Percentiles rank a stretch among this genome's conserved stretches.
These are phyloP conservation scores for Typha latifolia DNA, from an alignment of 176 grass and related monocot genomes.

Conservation along the genomic window DNA sequence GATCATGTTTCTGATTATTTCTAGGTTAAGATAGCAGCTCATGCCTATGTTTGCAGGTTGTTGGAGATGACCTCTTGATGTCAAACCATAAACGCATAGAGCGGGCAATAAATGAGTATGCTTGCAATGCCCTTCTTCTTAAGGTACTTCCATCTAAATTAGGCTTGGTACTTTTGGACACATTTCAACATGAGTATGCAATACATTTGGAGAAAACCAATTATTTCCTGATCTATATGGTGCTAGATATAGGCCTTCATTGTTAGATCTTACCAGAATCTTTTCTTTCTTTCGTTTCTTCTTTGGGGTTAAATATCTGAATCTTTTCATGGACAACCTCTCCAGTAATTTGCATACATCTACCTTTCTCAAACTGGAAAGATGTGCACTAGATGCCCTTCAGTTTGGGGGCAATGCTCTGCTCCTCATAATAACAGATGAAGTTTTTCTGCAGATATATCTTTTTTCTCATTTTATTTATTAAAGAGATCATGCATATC, in stretches of 20 bases:
- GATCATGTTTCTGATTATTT: slow-evolving; percentile 11
- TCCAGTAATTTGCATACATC: too few species aligned
- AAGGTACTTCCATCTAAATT: slow-evolving; percentile 35
- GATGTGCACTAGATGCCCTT: too few species aligned
- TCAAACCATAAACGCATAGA: slow-evolving; percentile 84
- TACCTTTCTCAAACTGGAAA: too few species aligned
- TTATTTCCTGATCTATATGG: too few species aligned
- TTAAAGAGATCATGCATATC: slow-evolving; percentile 4
- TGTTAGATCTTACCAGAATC: too few species aligned
- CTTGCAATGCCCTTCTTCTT: slow-evolving; percentile 92
- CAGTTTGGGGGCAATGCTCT: not conserved
- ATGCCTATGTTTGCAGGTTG: slow-evolving; percentile 44
- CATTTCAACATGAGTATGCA: too few species aligned
- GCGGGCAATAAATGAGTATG: slow-evolving; percentile 77
- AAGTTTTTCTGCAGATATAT: not conserved
- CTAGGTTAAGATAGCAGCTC: slow-evolving; percentile 13
- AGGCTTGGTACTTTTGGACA: not conserved
- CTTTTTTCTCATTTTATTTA: not conserved
- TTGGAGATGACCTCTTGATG: slow-evolving; percentile 91
- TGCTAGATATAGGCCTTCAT: too few species aligned
- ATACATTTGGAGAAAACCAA: too few species aligned
- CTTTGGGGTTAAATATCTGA: too few species aligned
- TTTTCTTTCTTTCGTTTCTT: too few species aligned
- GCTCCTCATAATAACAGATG: not conserved
- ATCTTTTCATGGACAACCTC: too few species aligned